phyloP scores from a whole-genome alignment of 805 yeast species.

The Brettanomyces custersianus region DNA sequence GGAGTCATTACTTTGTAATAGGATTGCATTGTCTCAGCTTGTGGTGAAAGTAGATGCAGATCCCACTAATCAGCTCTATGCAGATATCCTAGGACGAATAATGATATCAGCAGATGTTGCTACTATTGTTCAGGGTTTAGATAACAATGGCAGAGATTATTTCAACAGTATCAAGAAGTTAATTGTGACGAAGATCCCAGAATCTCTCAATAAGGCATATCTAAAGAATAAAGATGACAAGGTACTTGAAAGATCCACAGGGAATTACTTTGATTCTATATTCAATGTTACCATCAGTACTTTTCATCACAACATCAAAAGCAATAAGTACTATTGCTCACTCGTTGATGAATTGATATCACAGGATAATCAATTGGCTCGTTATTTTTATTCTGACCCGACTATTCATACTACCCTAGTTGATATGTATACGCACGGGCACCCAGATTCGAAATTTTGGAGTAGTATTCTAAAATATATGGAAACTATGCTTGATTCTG shows the following conservation, averaged over 20 bases:
- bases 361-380: not conserved
- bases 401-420: not conserved
- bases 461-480: not conserved
- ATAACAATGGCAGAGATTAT: not conserved
- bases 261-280: not conserved
- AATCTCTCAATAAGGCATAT: constrained; percentile 8
- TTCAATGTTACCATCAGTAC: not conserved
- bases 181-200: not conserved
- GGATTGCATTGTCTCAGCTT: constrained; percentile 19
- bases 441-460: not conserved
- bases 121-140: not conserved
- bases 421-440: not conserved
- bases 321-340: no score
- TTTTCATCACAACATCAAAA: not conserved
- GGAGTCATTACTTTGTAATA: constrained; percentile 8
- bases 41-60: constrained; percentile 4
- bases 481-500: not conserved
- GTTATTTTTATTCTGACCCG: not conserved
- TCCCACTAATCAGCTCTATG: not conserved
- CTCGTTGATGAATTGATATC: not conserved
- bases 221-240: not conserved
- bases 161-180: constrained; percentile 3
- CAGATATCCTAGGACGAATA: not conserved
- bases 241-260: not conserved
- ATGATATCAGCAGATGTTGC: not conserved